phyloP scores from a whole-genome alignment of 2,329 filamentous ascomycete species.

The Aspergillus neoniger region DNA sequence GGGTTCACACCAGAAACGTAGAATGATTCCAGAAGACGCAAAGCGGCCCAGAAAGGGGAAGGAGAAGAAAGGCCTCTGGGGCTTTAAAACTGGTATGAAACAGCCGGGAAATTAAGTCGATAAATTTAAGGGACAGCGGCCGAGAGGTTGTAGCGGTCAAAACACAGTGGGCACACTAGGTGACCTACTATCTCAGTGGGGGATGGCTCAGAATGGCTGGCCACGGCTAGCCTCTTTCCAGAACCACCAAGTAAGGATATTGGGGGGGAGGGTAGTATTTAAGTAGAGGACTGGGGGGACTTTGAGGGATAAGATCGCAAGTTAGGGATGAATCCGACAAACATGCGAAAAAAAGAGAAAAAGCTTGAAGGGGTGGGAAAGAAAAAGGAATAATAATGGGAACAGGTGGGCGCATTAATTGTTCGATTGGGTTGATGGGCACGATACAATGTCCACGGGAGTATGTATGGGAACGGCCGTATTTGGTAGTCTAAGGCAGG shows the following conservation, averaged over 20 bases:
- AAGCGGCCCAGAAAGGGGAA: constrained; percentile 17
- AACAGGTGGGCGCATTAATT: constrained; percentile 3
- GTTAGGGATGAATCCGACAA: constrained; percentile 16
- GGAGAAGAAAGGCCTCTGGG: constrained; percentile 7
- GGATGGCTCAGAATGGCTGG: constrained; percentile 10
- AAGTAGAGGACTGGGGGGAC: neutral
- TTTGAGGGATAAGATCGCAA: constrained; percentile 9
- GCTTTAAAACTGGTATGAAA: constrained; percentile 23
- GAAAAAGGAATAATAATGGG: constrained; percentile 2
- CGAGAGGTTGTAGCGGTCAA: constrained; percentile 30
- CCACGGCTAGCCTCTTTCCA: constrained; percentile 16
- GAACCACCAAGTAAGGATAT: constrained; percentile 7
- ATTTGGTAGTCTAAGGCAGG: neutral
- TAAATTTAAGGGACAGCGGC: constrained; percentile 26
- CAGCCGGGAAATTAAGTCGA: constrained; percentile 27
- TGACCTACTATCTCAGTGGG: constrained; percentile 17
- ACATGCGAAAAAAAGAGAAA: constrained; percentile 6
- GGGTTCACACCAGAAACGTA: constrained; percentile 8
- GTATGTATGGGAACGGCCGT: neutral
- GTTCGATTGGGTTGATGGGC: constrained; percentile 4
- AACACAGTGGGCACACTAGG: constrained; percentile 27
- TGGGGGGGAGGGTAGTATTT: neutral
- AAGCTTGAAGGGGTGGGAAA: neutral
- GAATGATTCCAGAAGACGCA: constrained; percentile 11
- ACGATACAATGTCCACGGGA: constrained; percentile 1